Percentiles rank a stretch among this genome's conserved stretches.
phyloP scores from a whole-genome alignment of 441 rosid species.

The Brassica balearica region DNA sequence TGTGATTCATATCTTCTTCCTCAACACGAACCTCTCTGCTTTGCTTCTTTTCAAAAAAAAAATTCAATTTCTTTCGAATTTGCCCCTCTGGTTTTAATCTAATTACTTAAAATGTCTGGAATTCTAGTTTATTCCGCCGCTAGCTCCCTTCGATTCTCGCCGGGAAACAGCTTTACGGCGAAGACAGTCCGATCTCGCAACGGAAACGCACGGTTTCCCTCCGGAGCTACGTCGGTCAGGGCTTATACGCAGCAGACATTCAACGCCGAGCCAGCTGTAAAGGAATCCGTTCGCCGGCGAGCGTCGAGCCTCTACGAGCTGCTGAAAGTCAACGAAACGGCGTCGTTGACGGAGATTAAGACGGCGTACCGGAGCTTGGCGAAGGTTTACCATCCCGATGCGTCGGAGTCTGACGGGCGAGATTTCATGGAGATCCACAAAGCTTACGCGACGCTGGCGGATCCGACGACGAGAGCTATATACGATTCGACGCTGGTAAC shows the following conservation, averaged over 20 bases:
- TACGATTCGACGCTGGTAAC: constrained; percentile 68
- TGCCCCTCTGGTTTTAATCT: too few species aligned
- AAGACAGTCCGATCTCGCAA: constrained; percentile 32
- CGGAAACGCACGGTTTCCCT: constrained; percentile 33
- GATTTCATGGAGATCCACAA: constrained; percentile 79
- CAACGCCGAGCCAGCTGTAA: constrained; percentile 32
- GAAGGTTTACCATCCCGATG: constrained; percentile 85
- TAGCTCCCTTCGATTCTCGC: too few species aligned
- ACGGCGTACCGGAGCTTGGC: constrained; percentile 80
- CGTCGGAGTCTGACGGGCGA: constrained; percentile 60
- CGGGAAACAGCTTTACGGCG: too few species aligned
- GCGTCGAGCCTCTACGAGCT: constrained; percentile 70
- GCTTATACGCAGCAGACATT: constrained; percentile 45
- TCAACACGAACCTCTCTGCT: too few species aligned
- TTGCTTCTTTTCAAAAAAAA: too few species aligned
- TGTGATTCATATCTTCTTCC: too few species aligned
- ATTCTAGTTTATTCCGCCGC: too few species aligned
- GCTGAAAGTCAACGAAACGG: constrained; percentile 64
- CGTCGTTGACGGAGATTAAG: constrained; percentile 76
- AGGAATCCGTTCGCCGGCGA: constrained; percentile 34
- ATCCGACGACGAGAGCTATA: constrained; percentile 76
- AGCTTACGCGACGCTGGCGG: constrained; percentile 82
- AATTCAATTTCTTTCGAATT: too few species aligned
- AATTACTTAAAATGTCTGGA: too few species aligned
- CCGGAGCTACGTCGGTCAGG: constrained; percentile 32